Conservation (phyloP, 2,329 filamentous ascomycete genomes). For the Botryotinia calthae region DNA sequence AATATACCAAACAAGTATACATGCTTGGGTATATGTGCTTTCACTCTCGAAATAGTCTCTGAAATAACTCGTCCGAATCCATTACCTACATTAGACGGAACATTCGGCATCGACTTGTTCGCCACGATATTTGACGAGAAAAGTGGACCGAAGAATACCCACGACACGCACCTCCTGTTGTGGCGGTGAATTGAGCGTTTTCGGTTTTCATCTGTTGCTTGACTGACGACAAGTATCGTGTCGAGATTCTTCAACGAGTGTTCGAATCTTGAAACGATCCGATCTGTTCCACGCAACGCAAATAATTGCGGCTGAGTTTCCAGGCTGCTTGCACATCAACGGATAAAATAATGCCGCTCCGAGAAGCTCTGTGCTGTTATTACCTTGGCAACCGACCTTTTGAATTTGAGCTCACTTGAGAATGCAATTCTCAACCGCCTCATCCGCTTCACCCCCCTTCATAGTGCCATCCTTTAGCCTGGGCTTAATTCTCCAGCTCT, state of each 20-base stretch:
- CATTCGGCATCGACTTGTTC: neutral
- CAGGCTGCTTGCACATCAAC: neutral
- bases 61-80: neutral
- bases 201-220: neutral
- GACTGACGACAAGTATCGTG: neutral
- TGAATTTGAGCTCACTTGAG: neutral
- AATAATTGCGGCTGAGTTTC: neutral
- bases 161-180: neutral
- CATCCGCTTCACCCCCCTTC: neutral
- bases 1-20: neutral
- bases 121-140: neutral
- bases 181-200: constrained; percentile 4
- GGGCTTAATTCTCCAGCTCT: neutral
- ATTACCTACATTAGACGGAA: neutral
- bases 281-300: neutral
- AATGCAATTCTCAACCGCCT: neutral
- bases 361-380: neutral
- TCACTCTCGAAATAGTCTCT: neutral
- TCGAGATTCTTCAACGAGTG: neutral
- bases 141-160: constrained; percentile 1
- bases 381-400: neutral
- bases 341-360: neutral
- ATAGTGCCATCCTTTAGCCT: neutral
- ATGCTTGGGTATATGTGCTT: neutral
- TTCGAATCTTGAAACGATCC: neutral